Conservation (phyloP, 495 filamentous ascomycete species). For the Neurospora hispaniola region DNA sequence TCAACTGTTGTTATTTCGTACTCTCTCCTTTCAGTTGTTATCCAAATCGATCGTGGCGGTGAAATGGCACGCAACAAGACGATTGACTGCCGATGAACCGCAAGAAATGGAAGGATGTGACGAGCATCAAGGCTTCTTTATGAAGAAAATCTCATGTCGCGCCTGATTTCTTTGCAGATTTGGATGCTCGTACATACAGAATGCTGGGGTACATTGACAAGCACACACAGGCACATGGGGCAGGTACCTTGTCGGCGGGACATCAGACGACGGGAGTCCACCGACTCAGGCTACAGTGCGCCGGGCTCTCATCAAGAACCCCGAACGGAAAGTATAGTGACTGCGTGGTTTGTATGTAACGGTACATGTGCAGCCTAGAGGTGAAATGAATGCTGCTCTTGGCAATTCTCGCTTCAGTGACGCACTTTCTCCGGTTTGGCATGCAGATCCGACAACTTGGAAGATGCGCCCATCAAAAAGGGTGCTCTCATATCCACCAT, state of each 20-base stretch:
- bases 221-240: background rate
- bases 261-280: background rate
- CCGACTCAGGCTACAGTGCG: background rate
- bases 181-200: background rate
- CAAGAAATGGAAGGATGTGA: constrained; percentile 1
- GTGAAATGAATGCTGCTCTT: background rate
- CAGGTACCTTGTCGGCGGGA: background rate
- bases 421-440: background rate
- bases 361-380: background rate
- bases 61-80: background rate
- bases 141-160: background rate
- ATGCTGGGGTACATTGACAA: background rate
- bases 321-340: background rate
- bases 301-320: background rate
- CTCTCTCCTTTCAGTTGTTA: background rate
- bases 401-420: background rate
- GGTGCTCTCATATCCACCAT: background rate
- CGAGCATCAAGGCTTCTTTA: background rate
- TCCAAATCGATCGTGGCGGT: background rate
- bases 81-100: background rate
- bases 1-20: background rate
- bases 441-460: background rate
- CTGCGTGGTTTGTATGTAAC: background rate
- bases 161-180: background rate
- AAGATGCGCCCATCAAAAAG: background rate